Conservation (phyloP, 2,329 filamentous ascomycete genomes). For the Aspergillus spinulosporus region DNA sequence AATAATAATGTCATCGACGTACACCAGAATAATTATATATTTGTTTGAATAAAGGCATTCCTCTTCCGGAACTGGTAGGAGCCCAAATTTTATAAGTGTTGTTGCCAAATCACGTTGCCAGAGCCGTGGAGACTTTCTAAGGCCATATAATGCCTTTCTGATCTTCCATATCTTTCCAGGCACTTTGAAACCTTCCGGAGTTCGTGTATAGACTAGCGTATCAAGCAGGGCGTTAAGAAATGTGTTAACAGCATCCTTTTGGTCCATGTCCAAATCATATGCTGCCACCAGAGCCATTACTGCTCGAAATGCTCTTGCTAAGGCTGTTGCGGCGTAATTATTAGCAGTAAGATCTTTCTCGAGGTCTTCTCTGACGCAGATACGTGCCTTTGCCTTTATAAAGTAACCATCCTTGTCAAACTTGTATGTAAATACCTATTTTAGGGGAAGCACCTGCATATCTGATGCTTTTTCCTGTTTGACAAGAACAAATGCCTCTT, state of each 20-base stretch:
- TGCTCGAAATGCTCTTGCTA: background rate
- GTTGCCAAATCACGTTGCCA: background rate
- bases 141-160: background rate
- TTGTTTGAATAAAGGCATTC: too few species aligned
- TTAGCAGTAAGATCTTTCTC: background rate
- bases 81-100: too few species aligned
- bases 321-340: background rate
- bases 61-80: too few species aligned
- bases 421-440: too few species aligned
- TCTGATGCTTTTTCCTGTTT: too few species aligned
- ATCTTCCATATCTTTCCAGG: too few species aligned
- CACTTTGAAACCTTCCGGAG: background rate
- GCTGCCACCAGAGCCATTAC: background rate
- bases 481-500: background rate
- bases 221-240: background rate
- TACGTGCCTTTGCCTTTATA: background rate
- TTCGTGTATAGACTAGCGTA: background rate
- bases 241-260: background rate
- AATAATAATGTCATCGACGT: background rate
- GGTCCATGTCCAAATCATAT: background rate
- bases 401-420: background rate
- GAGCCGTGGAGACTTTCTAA: background rate
- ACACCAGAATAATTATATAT: too few species aligned
- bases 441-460: too few species aligned
- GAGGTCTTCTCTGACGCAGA: background rate